These are phyloP conservation scores for Stenogyne calaminthoides DNA, from an alignment of 305 asterid genomes.

Conservation along the genomic window DNA sequence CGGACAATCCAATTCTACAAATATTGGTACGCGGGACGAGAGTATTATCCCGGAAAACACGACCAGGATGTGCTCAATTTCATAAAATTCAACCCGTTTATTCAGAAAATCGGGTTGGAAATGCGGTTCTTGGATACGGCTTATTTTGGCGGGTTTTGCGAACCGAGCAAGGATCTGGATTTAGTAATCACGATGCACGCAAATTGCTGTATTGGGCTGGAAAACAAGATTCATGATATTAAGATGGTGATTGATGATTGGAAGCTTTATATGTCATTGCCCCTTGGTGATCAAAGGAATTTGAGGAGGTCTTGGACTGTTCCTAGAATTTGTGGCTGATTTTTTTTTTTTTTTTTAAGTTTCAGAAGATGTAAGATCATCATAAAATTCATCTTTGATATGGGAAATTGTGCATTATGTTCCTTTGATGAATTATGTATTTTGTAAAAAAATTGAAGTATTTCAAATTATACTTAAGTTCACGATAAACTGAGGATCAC, in stretches of 20 bases:
- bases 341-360: too few relatives aligned
- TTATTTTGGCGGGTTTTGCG: conserved; percentile 59
- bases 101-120: conserved; percentile 35
- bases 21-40: conserved; percentile 44
- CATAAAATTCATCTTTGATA: too few relatives aligned
- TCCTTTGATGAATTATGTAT: too few relatives aligned
- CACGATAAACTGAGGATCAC: too few relatives aligned
- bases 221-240: conserved; percentile 55
- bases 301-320: conserved; percentile 44
- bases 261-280: conserved; percentile 38
- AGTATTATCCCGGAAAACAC: conserved; percentile 43
- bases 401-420: too few relatives aligned
- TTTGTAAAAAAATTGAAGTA: too few relatives aligned
- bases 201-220: conserved; percentile 56
- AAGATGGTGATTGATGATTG: conserved; percentile 50
- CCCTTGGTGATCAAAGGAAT: conserved; percentile 2
- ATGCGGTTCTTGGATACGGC: conserved; percentile 53
- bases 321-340: conserved; percentile 39
- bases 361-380: too few relatives aligned
- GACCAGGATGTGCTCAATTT: conserved; percentile 59
- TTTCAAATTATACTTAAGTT: too few relatives aligned
- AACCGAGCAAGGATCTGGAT: conserved; percentile 53
- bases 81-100: conserved; percentile 40
- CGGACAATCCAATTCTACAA: conserved; percentile 49
- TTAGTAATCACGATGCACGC: conserved; percentile 62